A percentile compares a stretch with the other conserved stretches of the same genome.
Conservation (phyloP, 2,329 filamentous ascomycete species). For the Colletotrichum plurivorum region DNA sequence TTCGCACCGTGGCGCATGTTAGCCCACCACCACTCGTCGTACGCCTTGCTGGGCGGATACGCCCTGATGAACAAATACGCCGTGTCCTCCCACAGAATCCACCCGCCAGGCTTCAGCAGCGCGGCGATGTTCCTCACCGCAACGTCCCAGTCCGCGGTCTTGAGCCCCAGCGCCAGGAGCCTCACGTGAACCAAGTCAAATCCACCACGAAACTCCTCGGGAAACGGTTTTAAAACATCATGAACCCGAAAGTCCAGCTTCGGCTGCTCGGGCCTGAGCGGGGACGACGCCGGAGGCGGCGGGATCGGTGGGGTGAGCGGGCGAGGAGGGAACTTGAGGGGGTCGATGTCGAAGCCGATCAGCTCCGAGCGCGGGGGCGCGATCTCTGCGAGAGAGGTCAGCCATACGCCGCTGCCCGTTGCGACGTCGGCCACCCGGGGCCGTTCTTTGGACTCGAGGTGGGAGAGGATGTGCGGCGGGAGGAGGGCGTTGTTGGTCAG, state of each 20-base stretch:
- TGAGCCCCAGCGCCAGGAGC: slow-evolving; percentile 37
- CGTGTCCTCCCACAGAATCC: slow-evolving; percentile 43
- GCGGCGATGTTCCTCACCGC: slow-evolving; percentile 34
- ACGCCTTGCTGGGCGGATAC: slow-evolving; percentile 33
- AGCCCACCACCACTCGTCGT: slow-evolving; percentile 35
- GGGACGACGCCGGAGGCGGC: slow-evolving; percentile 19
- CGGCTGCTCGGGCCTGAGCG: slow-evolving; percentile 20
- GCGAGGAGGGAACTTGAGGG: slow-evolving; percentile 38
- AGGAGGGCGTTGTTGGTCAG: slow-evolving; percentile 28
- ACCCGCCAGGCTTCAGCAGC: slow-evolving; percentile 41
- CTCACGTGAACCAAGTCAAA: slow-evolving; percentile 44
- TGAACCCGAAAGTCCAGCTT: slow-evolving; percentile 35
- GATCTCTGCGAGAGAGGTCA: slow-evolving; percentile 34
- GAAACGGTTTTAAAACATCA: slow-evolving; percentile 38
- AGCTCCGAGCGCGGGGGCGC: slow-evolving; percentile 31
- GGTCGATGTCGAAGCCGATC: slow-evolving; percentile 43
- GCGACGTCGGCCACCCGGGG: slow-evolving; percentile 42
- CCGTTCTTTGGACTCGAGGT: background rate
- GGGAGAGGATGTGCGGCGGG: slow-evolving; percentile 20
- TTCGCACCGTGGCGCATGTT: slow-evolving; percentile 19
- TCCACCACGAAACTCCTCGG: slow-evolving; percentile 22
- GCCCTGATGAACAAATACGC: slow-evolving; percentile 13
- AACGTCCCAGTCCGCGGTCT: slow-evolving; percentile 39
- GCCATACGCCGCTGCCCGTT: slow-evolving; percentile 44
- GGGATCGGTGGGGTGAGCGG: slow-evolving; percentile 30